A percentile compares a stretch with the other conserved stretches of the same genome.
phyloP scores from a whole-genome alignment of 768 basidiomycete genomes.

The Tephrocybe sp. region DNA sequence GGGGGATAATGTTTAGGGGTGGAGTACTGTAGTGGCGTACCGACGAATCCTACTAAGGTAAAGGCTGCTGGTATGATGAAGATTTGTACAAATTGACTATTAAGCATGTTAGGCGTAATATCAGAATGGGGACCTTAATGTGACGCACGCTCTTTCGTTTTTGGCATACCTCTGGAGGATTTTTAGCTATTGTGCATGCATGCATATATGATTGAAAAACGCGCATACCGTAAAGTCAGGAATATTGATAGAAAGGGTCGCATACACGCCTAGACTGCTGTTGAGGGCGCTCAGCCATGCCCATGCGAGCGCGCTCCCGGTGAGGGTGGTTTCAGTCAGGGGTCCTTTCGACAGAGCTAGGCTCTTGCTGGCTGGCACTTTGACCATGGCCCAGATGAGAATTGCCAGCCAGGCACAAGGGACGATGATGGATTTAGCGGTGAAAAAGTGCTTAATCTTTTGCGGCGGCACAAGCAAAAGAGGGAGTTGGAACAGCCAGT shows the following conservation, averaged over 20 bases:
- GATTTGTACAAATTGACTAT: constrained; percentile 76
- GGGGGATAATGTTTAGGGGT: background rate
- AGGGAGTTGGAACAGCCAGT: constrained; percentile 77
- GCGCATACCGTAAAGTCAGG: constrained; percentile 71
- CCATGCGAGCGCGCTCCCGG: constrained; percentile 63
- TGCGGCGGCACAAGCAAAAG: constrained; percentile 78
- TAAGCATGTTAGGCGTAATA: too few relatives aligned
- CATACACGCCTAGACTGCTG: constrained; percentile 72
- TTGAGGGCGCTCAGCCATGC: constrained; percentile 80
- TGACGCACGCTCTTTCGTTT: constrained; percentile 57
- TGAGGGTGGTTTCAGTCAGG: constrained; percentile 26
- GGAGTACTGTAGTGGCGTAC: constrained; percentile 13
- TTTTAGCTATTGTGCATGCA: too few relatives aligned
- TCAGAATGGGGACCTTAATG: background rate
- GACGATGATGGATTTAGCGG: constrained; percentile 65
- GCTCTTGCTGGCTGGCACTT: constrained; percentile 61
- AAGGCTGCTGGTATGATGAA: constrained; percentile 77
- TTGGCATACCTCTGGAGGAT: constrained; percentile 68
- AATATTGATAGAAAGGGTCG: constrained; percentile 76
- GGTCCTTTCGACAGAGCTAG: constrained; percentile 51
- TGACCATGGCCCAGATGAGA: constrained; percentile 78
- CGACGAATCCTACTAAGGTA: constrained; percentile 74
- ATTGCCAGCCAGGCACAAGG: constrained; percentile 69
- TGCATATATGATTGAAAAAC: background rate
- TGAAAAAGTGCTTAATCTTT: constrained; percentile 74